A percentile compares a stretch with the other conserved stretches of the same genome.
Conservation (phyloP, 108 stramenopile species). For the Aurantiochytrium sp. region DNA sequence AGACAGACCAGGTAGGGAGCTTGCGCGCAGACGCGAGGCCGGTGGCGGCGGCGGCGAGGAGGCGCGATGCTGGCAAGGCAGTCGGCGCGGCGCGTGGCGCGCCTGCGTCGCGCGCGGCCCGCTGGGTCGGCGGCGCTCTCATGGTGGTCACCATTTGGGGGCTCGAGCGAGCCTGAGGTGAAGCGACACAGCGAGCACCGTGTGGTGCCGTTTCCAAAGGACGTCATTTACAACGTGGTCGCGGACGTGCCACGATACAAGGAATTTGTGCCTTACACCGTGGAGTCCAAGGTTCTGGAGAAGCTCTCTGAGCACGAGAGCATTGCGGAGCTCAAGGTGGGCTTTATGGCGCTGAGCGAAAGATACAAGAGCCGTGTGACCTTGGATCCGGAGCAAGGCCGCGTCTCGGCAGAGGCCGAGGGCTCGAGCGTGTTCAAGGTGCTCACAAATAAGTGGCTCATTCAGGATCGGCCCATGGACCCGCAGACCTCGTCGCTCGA, state of each 20-base stretch:
- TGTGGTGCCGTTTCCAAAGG: background rate
- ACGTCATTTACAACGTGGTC: conserved; percentile 2
- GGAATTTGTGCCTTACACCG: conserved; percentile 12
- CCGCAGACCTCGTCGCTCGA: background rate
- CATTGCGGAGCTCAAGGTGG: background rate
- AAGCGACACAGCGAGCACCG: background rate
- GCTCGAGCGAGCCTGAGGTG: background rate
- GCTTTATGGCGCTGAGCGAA: background rate
- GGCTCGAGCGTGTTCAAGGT: background rate
- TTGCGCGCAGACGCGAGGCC: too few species aligned
- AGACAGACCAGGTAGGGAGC: too few species aligned
- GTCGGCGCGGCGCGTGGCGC: too few species aligned
- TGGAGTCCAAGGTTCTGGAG: background rate
- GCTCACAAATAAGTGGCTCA: background rate
- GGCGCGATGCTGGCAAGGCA: too few species aligned
- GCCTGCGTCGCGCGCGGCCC: too few species aligned
- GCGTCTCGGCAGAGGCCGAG: background rate
- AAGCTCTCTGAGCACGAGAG: background rate
- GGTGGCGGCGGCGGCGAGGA: too few species aligned
- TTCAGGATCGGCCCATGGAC: conserved; percentile 12
- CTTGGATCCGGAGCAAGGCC: background rate
- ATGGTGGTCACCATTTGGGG: too few species aligned
- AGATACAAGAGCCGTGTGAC: background rate
- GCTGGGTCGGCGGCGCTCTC: too few species aligned
- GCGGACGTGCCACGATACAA: background rate